Base-by-base conservation (phyloP, 1,139 yeast genomes). In the Candida dubliniensis region DNA sequence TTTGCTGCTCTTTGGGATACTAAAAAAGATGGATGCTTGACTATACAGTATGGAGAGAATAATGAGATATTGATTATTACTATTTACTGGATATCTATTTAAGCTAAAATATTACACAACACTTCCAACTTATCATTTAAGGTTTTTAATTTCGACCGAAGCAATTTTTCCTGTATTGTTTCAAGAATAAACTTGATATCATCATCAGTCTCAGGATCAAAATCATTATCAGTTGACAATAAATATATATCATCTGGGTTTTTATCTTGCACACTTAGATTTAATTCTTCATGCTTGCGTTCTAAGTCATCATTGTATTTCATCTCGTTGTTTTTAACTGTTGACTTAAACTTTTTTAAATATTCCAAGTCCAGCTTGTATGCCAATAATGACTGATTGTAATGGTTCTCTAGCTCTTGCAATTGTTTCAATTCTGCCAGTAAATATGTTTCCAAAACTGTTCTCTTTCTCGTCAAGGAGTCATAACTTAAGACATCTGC, bases 371-470 rank as follows among this genome's bases (percentile, higher is more conserved):
- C 77, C 61, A 63, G 66, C 42, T 63, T 53, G 50, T 60, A 63
- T 26, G 53, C 50, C 31, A 52, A 46, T 18, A 64, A 50, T 13
- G 64, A 48, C 31, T 61, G 60, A 12, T 57, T 54, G 41, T 60
- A 57, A 48, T 66, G 59, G 9, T 51, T 48, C 42, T 69, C 63
- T 30, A 73, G 53, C n/a, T 67, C 72, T 23, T 58, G 53, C 37
- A 72, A 53, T 47, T 73, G 77, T 43, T 67, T 66, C 31, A 65
- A 43, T 47, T 72, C 77, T 0, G 77, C 77, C 68, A 63, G 69
- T 12, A 72, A 55, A 49, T 67, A 67, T 0, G 75, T 67, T 48
- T 72, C 76, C 40, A 71, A 52, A 36, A 60, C 59, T 14, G 59
- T 58, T 46, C 66, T 69, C 10, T 68, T 54, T 33, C 67, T 55